phyloP scores from a whole-genome alignment of 331 rosid genomes.

The Pyracantha coccinea region DNA sequence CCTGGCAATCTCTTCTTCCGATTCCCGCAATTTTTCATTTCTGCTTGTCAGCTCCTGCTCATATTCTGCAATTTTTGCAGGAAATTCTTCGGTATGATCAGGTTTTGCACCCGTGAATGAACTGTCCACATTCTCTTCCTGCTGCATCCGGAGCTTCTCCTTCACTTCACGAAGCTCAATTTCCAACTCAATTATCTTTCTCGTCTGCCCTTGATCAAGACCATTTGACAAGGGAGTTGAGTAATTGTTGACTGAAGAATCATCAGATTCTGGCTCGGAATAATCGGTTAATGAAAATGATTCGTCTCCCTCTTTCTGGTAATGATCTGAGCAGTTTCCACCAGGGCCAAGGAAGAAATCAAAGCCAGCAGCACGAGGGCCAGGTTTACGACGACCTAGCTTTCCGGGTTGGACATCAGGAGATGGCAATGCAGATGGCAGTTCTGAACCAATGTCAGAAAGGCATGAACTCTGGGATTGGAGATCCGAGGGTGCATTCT shows the following conservation, averaged over 20 bases:
- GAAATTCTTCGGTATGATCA: constrained; percentile 37
- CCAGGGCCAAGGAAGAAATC: constrained; percentile 85
- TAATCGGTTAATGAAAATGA: constrained; percentile 64
- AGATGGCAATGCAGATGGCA: constrained; percentile 35
- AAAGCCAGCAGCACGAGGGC: constrained; percentile 88
- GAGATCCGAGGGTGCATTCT: constrained; percentile 65
- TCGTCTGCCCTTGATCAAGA: constrained; percentile 41
- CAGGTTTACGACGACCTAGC: constrained; percentile 39
- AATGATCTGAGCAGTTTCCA: constrained; percentile 48
- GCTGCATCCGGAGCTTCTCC: constrained; percentile 58
- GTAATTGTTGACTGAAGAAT: constrained; percentile 83
- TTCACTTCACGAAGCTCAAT: constrained; percentile 70
- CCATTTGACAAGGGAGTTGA: constrained; percentile 37
- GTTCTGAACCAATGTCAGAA: constrained; percentile 68
- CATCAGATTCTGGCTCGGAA: constrained; percentile 92
- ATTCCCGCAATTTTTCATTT: constrained; percentile 47
- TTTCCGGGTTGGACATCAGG: constrained; percentile 29
- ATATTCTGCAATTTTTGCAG: constrained; percentile 34
- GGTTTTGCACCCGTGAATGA: constrained; percentile 22
- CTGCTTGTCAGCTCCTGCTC: constrained; percentile 50
- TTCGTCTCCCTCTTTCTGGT: constrained; percentile 77
- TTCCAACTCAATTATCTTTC: constrained; percentile 73
- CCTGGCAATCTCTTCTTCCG: constrained; percentile 38
- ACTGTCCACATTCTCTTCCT: constrained; percentile 40
- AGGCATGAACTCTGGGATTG: constrained; percentile 72